Evolutionary conservation across 2,329 filamentous ascomycete species (phyloP), one percentile per base, ranked within the genome.

Genomic region (Pestalotiopsis sp.): DNA sequence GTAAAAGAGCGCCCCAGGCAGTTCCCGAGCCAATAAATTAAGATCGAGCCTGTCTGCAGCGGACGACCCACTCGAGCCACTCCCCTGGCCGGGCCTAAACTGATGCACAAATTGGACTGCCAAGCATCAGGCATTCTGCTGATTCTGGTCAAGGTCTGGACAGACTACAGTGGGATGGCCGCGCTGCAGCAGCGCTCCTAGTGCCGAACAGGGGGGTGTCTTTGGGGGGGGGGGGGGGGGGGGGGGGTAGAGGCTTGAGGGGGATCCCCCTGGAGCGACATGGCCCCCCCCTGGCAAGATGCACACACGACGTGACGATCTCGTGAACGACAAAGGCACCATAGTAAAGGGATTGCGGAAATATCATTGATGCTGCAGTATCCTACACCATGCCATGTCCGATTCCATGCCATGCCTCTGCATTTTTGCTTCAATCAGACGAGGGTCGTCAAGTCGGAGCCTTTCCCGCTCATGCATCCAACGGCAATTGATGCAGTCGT

Each of bases 71-170:
- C 14, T 12, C 56, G 52, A 67, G 39, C 57, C 52, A 59, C 64
- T 57, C 45, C 20, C 59, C 27, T 59, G 56, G n/a, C 27, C 57
- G 57, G 57, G 52, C 57, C 66, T 63, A 67, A 63, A 62, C 45
- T 67, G 57, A 62, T 67, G 36, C 58, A 61, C 66, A 67, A 67
- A 52, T 67, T 67, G 58, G 61, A 57, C 58, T 67, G 58, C 66
- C 45, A 52, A 67, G 66, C 20, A n/a, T n/a, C 13, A 67, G 49
- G 66, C 65, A 67, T 60, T 67, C 31, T 56, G 27, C 27, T 31
- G 58, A 56, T 60, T 67, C 58, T 67, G 52, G 65, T 60, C 65
- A 39, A 39, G 65, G 52, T 60, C 60, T n/a, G 39, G 12, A 52
- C 45, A n/a, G 45, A 49, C 11, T 41, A 45, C 45, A 52, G 17